Evolutionary conservation across 257 asterid species (phyloP), one percentile per base, ranked within the genome.

Genomic region (Scutellaria galericulata): DNA sequence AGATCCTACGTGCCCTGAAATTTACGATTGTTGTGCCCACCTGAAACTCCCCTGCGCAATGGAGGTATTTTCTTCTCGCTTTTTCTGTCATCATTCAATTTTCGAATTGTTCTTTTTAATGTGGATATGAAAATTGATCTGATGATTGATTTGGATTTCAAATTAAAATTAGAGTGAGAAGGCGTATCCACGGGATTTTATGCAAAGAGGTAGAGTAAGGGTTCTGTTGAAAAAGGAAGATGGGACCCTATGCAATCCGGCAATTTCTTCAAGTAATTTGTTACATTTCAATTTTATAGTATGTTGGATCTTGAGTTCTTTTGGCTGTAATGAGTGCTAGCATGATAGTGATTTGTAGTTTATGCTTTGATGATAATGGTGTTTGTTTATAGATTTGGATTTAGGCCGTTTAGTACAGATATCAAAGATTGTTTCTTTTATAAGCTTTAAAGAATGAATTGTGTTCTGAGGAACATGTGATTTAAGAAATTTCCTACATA

Each of bases 201-300:
- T 92, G 97, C 96, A 95, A 88, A 78, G 91, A 64, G 99, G 99
- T 79, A 89, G 99, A 78, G 97, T 95, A 65, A 87, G 99, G 84
- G 85, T 90, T 80, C 57, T 83, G 86, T 78, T 91, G 85, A 95
- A 90, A 81, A 86, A 71, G 79, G 99, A 87, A 68, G 97, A 95
- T 74, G 99, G 96, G 64, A 86, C 80, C 77, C 81, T 82, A 15
- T 82, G 20, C 82, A 95, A 95, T 76, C 97, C 97, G 7, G 85
- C 86, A 44, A 82, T 95, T 78, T 62, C 95, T 64, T 86, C 93
- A 40, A 88, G 98, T 93, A 75, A 81, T 96, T 72, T 40, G 7
- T 11, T 44, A 9, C 27, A 7, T 1, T 39, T 40, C 27, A 1
- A n/a, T 2, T 31, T 62, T 59, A 11, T 27, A n/a, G 7, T 52